Evolutionary conservation across 805 yeast species (phyloP), one percentile per base, ranked within the genome.

Genomic region (Kuraishia ogatae): DNA sequence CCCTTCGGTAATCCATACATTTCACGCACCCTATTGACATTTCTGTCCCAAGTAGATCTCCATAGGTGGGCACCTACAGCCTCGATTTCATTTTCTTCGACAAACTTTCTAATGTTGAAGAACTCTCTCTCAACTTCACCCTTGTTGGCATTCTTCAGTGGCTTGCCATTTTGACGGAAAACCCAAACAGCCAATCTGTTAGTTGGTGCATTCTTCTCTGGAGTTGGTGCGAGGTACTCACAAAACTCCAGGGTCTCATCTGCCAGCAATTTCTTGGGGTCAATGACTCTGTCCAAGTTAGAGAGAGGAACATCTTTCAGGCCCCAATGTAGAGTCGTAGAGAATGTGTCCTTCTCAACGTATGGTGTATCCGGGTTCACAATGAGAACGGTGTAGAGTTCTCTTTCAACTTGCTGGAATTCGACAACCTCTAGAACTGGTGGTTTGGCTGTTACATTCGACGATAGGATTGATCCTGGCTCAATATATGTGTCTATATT

Each of bases 321-420:
- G 1, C 89, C 97, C 80, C 88, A 92, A 61, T 84, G 86, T 58
- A 94, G 74, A 2, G 83, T 79, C 2, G 96, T 88, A 55, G 75
- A 76, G 73, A 70, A 93, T 1, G 87, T 70, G 71, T 93, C 92
- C 47, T 71, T 76, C 50, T 69, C 77, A 55, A 89, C 63, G 64
- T 91, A 91, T 17, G 98, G 97, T 50, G 84, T 82, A 70, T 94
- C 99, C 19, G 97, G 97, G 67, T 93, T 92, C 26, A 94, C 94
- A 52, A 94, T 71, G 50, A 93, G 67, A 8, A 92, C 77, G 0
- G 97, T 82, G 71, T 90, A 94, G 55, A 81, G 72, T 57, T 82
- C 82, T 11, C 75, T 66, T n/a, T 61, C 64, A 4, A 75, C 71
- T 26, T 74, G 72, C 50, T 71, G 89, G 64, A 82, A 92, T 66